A percentile compares a stretch with the other conserved stretches of the same genome.
Evolutionary conservation across 495 filamentous ascomycete species (phyloP).

Genomic region (Hyaloscypha bicolor): DNA sequence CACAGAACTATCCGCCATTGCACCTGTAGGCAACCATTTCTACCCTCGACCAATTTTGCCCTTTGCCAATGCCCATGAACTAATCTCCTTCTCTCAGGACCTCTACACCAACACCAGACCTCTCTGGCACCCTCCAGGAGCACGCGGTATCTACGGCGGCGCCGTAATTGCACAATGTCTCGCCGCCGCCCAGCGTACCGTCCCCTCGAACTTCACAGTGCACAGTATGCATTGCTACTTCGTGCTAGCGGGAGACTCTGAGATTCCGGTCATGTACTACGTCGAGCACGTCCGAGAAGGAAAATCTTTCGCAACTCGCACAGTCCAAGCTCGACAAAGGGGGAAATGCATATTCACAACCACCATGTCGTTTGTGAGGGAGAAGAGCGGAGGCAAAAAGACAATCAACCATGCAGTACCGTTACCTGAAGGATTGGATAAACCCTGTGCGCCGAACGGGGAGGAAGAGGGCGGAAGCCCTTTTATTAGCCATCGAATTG

Average conservation of each 20-base stretch:
- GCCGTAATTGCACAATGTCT: slow-evolving; percentile 91
- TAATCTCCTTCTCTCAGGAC: slow-evolving; percentile 49
- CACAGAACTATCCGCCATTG: slow-evolving; percentile 76
- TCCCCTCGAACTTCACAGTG: slow-evolving; percentile 74
- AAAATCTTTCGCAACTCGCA: slow-evolving; percentile 89
- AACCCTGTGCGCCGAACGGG: slow-evolving; percentile 28
- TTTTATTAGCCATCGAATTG: slow-evolving; percentile 59
- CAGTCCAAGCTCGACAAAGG: slow-evolving; percentile 88
- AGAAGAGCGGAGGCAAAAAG: slow-evolving; percentile 64
- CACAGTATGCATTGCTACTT: slow-evolving; percentile 99
- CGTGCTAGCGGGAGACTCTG: slow-evolving; percentile 82
- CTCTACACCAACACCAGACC: slow-evolving; percentile 92
- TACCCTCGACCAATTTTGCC: background rate
- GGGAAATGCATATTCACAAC: slow-evolving; percentile 94
- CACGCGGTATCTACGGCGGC: slow-evolving; percentile 91
- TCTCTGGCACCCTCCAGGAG: slow-evolving; percentile 87
- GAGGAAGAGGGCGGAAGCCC: slow-evolving; percentile 43
- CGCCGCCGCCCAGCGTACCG: slow-evolving; percentile 83
- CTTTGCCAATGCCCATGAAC: background rate
- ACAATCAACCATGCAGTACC: slow-evolving; percentile 61
- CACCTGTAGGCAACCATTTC: slow-evolving; percentile 59
- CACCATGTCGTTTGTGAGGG: slow-evolving; percentile 82
- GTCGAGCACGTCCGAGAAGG: slow-evolving; percentile 92
- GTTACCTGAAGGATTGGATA: slow-evolving; percentile 54
- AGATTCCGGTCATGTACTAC: slow-evolving; percentile 80